phyloP scores from a whole-genome alignment of 176 grass and related monocot species.

The Aegilops bicornis region DNA sequence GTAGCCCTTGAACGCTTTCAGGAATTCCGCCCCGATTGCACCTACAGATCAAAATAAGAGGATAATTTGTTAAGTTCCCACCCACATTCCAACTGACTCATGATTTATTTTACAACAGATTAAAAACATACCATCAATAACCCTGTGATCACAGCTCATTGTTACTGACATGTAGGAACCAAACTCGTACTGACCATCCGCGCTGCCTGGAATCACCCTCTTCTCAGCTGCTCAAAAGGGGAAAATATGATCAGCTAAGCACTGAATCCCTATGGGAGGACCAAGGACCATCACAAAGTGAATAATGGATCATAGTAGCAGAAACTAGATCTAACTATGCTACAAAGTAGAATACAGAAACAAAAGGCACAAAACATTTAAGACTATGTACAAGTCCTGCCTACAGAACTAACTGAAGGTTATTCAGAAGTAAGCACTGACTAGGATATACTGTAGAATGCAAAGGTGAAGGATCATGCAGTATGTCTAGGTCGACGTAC shows the following conservation, averaged over 20 bases:
- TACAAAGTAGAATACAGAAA: neutral
- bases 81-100: neutral
- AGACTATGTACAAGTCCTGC: no score
- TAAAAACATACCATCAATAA: conserved; percentile 77
- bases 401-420: neutral
- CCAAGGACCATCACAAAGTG: neutral
- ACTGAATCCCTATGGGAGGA: neutral
- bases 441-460: neutral
- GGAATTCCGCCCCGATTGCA: conserved; percentile 86
- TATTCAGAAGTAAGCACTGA: neutral
- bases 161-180: conserved; percentile 94
- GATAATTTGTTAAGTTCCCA: neutral
- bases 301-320: neutral
- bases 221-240: conserved; percentile 60
- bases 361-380: neutral
- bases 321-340: neutral
- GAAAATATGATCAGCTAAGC: neutral
- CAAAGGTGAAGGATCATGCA: neutral
- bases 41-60: conserved; percentile 40
- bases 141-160: conserved; percentile 93
- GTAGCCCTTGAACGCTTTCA: conserved; percentile 92
- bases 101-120: neutral
- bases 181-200: conserved; percentile 74
- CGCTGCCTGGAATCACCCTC: conserved; percentile 72
- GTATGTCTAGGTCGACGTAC: neutral